Evolutionary conservation across 345 rosid genomes (phyloP).

Genomic region (Brassica incana): DNA sequence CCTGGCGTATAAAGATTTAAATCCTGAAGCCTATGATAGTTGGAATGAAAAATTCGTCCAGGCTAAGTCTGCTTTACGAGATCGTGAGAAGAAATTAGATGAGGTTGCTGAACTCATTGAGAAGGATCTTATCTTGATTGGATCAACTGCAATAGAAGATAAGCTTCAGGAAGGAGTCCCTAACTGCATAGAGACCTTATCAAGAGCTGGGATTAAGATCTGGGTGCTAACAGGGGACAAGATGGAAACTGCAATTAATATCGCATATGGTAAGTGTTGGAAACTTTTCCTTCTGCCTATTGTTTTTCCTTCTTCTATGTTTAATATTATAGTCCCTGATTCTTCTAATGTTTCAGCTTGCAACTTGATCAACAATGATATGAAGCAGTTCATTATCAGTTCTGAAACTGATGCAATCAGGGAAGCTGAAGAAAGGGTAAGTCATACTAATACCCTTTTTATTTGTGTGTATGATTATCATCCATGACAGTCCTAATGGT

Average conservation of each 20-base stretch:
- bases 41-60: conserved; percentile 98
- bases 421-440: conserved; percentile 64
- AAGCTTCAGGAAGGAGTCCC: conserved; percentile 99
- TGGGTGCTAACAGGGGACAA: conserved; percentile 99
- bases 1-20: conserved; percentile 81
- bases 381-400: conserved; percentile 90
- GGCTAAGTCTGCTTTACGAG: conserved; percentile 92
- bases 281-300: not conserved
- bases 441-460: not conserved
- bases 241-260: conserved; percentile 97
- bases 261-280: conserved; percentile 73
- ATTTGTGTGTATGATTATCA: not conserved
- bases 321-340: not conserved
- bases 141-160: conserved; percentile 96
- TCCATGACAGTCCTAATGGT: not conserved
- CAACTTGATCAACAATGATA: conserved; percentile 86
- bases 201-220: conserved; percentile 95
- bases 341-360: conserved; percentile 63
- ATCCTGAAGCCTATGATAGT: conserved; percentile 72
- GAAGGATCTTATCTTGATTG: conserved; percentile 82
- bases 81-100: conserved; percentile 92
- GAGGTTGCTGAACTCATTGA: conserved; percentile 96
- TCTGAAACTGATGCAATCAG: conserved; percentile 89
- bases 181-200: conserved; percentile 86
- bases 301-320: conserved; percentile 13